Percentiles rank a stretch among this genome's conserved stretches.
phyloP scores from a whole-genome alignment of 148 eudicot species.

The Pharnaceum exiguum region DNA sequence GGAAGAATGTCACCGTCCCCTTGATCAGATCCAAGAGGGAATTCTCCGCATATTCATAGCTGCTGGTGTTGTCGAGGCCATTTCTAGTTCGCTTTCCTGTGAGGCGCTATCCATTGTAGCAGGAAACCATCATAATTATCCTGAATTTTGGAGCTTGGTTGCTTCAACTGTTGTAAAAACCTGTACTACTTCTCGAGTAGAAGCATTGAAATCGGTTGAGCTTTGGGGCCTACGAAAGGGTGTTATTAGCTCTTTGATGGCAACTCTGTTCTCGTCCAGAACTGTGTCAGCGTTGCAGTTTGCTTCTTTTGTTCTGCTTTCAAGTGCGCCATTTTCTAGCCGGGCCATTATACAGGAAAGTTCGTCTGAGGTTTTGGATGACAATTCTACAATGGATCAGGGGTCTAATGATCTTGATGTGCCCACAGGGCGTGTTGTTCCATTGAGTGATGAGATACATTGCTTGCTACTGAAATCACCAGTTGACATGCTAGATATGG shows the following conservation, averaged over 20 bases:
- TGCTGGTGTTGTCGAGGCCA: conserved; percentile 70
- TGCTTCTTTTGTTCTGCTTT: conserved; percentile 83
- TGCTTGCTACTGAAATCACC: conserved; percentile 52
- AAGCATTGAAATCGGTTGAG: conserved; percentile 71
- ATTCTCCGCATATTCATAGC: conserved; percentile 83
- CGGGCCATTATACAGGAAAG: conserved; percentile 38
- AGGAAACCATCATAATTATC: conserved; percentile 39
- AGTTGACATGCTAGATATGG: conserved; percentile 48
- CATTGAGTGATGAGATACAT: conserved; percentile 67
- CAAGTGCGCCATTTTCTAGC: conserved; percentile 52
- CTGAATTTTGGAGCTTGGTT: conserved; percentile 76
- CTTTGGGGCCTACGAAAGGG: conserved; percentile 87
- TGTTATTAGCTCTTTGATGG: conserved; percentile 70
- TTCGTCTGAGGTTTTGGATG: conserved; percentile 22
- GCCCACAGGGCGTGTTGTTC: conserved; percentile 39
- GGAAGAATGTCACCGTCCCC: conserved; percentile 50
- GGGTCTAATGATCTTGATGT: conserved; percentile 35
- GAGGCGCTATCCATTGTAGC: conserved; percentile 53
- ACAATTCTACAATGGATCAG: conserved; percentile 26
- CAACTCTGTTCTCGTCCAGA: conserved; percentile 67
- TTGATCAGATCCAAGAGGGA: conserved; percentile 67
- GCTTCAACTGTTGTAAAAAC: conserved; percentile 54
- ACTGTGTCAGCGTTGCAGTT: conserved; percentile 56
- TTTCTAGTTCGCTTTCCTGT: conserved; percentile 34
- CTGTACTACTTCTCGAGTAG: conserved; percentile 64